phyloP scores from a whole-genome alignment of 1,284 basidiomycete species.

The Peniophora sp. region DNA sequence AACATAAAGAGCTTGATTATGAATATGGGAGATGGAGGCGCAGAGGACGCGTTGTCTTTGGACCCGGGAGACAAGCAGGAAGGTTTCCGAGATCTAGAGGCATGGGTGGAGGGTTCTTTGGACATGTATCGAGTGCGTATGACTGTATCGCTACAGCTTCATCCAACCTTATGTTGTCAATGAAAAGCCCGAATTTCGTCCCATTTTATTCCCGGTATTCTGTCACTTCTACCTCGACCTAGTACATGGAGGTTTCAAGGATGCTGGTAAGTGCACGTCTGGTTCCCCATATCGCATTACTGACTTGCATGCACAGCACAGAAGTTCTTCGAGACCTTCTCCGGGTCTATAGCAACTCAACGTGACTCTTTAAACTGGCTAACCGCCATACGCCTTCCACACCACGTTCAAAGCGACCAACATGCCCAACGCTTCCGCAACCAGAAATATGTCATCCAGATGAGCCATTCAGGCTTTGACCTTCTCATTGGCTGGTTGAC shows the following conservation, averaged over 20 bases:
- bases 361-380: constrained; percentile 73
- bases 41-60: constrained; percentile 74
- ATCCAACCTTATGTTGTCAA: constrained; percentile 4
- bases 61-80: constrained; percentile 89
- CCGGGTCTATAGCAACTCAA: constrained; percentile 68
- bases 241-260: constrained; percentile 83
- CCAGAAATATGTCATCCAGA: constrained; percentile 86
- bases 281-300: neutral
- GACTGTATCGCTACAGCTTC: constrained; percentile 1
- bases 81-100: constrained; percentile 80
- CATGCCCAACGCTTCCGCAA: constrained; percentile 81
- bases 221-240: constrained; percentile 96
- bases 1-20: constrained; percentile 70
- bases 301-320: constrained; percentile 40
- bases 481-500: constrained; percentile 95
- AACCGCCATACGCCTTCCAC: constrained; percentile 74
- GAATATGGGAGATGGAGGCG: constrained; percentile 67
- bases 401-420: constrained; percentile 81
- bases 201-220: constrained; percentile 93
- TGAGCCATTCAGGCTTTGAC: constrained; percentile 89
- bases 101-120: constrained; percentile 89
- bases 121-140: constrained; percentile 75
- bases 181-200: constrained; percentile 81
- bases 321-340: constrained; percentile 70
- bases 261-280: constrained; percentile 58